These are phyloP conservation scores for Aspergillus neotritici DNA, from an alignment of 2,329 filamentous ascomycete species.

Conservation along the genomic window DNA sequence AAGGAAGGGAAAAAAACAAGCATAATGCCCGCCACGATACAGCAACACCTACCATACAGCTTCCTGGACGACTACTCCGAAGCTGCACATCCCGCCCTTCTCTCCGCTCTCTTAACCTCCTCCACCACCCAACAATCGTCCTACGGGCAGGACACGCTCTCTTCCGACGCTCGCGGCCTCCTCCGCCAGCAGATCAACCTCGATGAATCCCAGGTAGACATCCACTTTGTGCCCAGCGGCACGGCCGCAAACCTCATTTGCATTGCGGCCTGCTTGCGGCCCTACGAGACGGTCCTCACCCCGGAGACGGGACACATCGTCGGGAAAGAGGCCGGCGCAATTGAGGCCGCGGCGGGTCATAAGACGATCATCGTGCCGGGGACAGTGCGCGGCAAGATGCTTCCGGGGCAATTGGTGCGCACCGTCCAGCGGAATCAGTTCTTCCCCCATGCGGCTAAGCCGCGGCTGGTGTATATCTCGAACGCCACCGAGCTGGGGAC, in stretches of 20 bases:
- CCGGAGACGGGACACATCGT: constrained; percentile 48
- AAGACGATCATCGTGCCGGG: constrained; percentile 48
- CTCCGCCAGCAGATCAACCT: constrained; percentile 34
- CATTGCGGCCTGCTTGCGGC: constrained; percentile 47
- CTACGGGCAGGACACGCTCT: constrained; percentile 46
- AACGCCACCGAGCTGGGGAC: constrained; percentile 50
- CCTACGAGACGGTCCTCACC: constrained; percentile 49
- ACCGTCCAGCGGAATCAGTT: constrained; percentile 47
- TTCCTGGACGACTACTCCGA: constrained; percentile 51
- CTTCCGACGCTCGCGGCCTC: constrained; percentile 37
- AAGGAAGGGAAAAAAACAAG: background rate
- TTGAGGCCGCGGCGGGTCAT: constrained; percentile 46
- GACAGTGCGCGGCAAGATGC: constrained; percentile 44
- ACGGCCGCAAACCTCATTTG: constrained; percentile 50
- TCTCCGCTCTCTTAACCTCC: constrained; percentile 43
- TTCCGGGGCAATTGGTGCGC: constrained; percentile 37
- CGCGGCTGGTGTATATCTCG: constrained; percentile 48
- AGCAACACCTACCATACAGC: constrained; percentile 32
- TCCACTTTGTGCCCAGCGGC: constrained; percentile 50
- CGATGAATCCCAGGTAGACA: constrained; percentile 37
- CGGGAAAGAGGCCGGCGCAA: constrained; percentile 47
- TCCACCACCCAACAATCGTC: constrained; percentile 45
- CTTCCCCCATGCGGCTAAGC: constrained; percentile 50
- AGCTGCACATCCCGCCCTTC: constrained; percentile 47
- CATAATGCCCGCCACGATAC: background rate